Conservation (phyloP, 1,139 yeast genomes). For the Debaryomycetaceae sp. region DNA sequence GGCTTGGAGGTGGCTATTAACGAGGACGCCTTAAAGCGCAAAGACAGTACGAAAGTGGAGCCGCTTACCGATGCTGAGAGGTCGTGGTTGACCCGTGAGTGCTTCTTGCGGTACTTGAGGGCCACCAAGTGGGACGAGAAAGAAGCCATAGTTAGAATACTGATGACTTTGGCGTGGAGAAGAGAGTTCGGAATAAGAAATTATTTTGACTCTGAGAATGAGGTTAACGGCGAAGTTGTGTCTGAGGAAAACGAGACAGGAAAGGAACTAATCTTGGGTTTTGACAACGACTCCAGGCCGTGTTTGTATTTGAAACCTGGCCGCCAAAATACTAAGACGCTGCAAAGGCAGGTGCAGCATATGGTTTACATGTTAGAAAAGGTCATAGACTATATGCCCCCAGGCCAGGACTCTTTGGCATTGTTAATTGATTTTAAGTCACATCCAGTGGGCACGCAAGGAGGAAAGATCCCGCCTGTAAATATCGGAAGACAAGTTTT, state of each 20-base stretch:
- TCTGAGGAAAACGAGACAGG: conserved; percentile 45
- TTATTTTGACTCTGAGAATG: conserved; percentile 29
- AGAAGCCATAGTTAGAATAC: conserved; percentile 41
- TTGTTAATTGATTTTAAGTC: conserved; percentile 47
- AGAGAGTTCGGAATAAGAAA: conserved; percentile 42
- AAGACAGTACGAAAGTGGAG: conserved; percentile 16
- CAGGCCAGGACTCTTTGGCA: conserved; percentile 49
- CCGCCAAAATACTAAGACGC: conserved; percentile 46
- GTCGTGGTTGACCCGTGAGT: conserved; percentile 48
- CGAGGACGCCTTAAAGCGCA: conserved; percentile 37
- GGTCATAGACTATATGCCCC: conserved; percentile 48
- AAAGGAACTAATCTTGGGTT: conserved; percentile 46
- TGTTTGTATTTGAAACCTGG: conserved; percentile 50
- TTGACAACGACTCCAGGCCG: conserved; percentile 46
- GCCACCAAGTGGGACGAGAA: conserved; percentile 45
- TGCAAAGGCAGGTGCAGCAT: conserved; percentile 45
- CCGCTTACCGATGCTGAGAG: conserved; percentile 29
- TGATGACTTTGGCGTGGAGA: conserved; percentile 46
- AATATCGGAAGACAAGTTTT: conserved; percentile 72
- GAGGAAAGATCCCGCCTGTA: conserved; percentile 78
- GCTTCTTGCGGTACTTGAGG: conserved; percentile 44
- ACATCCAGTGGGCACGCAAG: conserved; percentile 46
- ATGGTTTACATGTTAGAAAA: conserved; percentile 49
- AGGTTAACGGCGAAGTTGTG: conserved; percentile 30
- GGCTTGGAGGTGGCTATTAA: conserved; percentile 35